phyloP scores from a whole-genome alignment of 2,329 filamentous ascomycete genomes.

The Ophiostoma piceae region DNA sequence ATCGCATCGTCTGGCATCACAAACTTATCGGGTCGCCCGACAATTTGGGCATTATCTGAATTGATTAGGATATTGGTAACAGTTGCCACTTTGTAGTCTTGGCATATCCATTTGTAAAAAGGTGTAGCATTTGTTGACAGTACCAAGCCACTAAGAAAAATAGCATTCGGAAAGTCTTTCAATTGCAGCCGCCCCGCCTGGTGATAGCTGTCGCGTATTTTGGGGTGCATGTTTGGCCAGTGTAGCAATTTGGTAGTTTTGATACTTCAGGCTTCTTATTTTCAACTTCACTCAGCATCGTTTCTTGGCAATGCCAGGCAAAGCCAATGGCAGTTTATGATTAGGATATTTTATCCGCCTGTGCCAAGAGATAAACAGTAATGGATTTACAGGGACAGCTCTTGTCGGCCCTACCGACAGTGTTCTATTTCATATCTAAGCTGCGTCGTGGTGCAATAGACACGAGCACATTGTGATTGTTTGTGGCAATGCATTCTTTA shows the following conservation, averaged over 20 bases:
- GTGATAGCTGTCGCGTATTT: neutral
- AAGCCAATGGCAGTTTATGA: neutral
- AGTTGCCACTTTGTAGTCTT: neutral
- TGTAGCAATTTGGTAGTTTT: neutral
- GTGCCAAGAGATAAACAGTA: conserved; percentile 2
- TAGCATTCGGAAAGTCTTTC: too few species aligned
- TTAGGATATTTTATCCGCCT: neutral
- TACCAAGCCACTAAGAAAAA: neutral
- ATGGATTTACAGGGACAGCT: neutral
- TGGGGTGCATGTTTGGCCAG: neutral
- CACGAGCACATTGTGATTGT: neutral
- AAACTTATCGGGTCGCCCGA: neutral
- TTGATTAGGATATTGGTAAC: neutral
- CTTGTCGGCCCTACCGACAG: conserved; percentile 4
- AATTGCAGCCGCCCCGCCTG: neutral
- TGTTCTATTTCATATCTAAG: neutral
- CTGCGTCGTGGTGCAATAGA: neutral
- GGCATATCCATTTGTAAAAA: neutral
- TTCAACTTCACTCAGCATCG: neutral
- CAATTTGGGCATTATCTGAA: neutral
- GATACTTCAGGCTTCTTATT: neutral
- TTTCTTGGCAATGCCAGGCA: neutral
- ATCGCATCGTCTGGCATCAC: neutral
- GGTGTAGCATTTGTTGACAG: neutral
- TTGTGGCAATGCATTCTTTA: neutral